Evolutionary conservation across 805 yeast genomes (phyloP).

Genomic region (Candida insectorum): DNA sequence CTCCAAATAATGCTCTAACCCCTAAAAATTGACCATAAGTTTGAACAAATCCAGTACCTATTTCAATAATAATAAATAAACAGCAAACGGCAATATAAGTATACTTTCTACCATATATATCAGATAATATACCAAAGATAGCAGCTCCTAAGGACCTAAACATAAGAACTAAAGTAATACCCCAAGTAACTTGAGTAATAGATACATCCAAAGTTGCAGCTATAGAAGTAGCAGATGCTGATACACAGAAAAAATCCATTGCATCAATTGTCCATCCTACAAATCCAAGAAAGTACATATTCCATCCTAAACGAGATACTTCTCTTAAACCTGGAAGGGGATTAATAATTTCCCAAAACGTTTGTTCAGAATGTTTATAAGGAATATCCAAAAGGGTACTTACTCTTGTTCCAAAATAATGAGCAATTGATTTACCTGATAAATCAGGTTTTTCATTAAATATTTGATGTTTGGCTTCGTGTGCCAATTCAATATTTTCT

Average conservation of each 20-base stretch:
- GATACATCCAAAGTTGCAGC: constrained; percentile 45
- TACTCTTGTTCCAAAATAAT: constrained; percentile 44
- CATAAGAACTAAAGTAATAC: constrained; percentile 69
- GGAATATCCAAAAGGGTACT: constrained; percentile 37
- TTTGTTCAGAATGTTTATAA: neutral
- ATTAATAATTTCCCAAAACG: constrained; percentile 32
- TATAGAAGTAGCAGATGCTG: constrained; percentile 50
- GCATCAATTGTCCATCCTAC: constrained; percentile 73
- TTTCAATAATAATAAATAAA: constrained; percentile 53
- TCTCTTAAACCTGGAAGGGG: constrained; percentile 42
- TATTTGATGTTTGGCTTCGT: constrained; percentile 10
- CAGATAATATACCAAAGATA: constrained; percentile 60
- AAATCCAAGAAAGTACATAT: constrained; percentile 56
- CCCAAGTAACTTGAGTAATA: constrained; percentile 62
- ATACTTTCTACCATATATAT: constrained; percentile 65
- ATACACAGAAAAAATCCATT: constrained; percentile 64
- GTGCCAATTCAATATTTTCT: constrained; percentile 3
- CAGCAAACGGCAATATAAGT: constrained; percentile 54
- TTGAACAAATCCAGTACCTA: constrained; percentile 64
- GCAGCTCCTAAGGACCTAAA: constrained; percentile 70
- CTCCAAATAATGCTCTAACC: constrained; percentile 62
- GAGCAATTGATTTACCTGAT: constrained; percentile 8
- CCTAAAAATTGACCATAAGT: constrained; percentile 58
- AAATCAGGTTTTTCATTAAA: constrained; percentile 13
- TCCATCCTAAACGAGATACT: constrained; percentile 47